Evolutionary conservation across 495 filamentous ascomycete genomes (phyloP).

Genomic region (Peziza echinospora): DNA sequence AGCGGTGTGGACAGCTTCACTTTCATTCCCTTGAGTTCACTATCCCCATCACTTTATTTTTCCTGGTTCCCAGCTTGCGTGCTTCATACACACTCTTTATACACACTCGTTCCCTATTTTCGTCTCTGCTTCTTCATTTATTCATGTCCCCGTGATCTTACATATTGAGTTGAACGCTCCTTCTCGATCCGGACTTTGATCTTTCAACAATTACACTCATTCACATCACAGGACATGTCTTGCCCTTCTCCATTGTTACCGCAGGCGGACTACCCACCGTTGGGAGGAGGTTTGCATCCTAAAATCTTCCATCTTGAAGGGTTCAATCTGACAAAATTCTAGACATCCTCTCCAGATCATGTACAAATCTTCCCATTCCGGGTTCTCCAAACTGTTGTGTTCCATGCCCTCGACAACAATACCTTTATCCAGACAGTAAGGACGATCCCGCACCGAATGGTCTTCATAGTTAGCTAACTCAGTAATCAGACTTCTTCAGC

Average conservation of each 20-base stretch:
- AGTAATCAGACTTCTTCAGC: constrained; percentile 34
- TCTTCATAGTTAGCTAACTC: constrained; percentile 7
- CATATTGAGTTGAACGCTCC: not conserved
- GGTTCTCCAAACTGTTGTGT: constrained; percentile 46
- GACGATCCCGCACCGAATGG: constrained; percentile 5
- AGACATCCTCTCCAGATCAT: constrained; percentile 13
- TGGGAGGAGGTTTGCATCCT: constrained; percentile 41
- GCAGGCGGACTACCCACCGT: constrained; percentile 32
- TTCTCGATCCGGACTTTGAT: not conserved
- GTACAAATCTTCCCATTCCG: constrained; percentile 33
- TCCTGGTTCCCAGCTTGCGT: not conserved
- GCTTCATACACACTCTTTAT: not conserved
- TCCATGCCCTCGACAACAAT: constrained; percentile 71
- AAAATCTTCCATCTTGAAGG: not conserved
- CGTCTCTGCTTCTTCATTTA: not conserved
- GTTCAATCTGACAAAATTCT: not conserved
- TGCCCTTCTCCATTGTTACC: constrained; percentile 48
- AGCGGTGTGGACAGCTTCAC: not conserved
- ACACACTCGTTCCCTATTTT: not conserved
- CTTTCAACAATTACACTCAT: not conserved
- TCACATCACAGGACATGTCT: constrained; percentile 2
- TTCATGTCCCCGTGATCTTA: not conserved
- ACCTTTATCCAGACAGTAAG: constrained; percentile 58
- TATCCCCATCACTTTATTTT: not conserved
- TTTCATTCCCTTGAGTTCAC: not conserved